Conservation (phyloP, 106 monocot species). For the Dioscorea alata region DNA sequence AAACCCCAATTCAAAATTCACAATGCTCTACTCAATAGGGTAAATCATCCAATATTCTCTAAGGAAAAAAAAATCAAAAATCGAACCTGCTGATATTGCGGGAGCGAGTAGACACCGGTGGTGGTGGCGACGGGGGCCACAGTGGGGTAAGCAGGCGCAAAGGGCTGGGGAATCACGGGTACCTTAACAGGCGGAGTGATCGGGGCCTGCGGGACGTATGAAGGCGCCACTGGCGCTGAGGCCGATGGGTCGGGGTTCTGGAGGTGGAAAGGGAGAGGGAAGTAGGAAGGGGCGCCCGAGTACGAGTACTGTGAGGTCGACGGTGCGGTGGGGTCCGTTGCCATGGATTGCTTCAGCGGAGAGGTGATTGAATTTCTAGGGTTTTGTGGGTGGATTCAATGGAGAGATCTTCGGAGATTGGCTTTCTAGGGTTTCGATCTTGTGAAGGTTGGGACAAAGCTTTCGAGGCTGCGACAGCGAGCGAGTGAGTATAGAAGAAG, state of each 20-base stretch:
- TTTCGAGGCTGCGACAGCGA: too few relatives aligned
- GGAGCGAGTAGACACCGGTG: constrained; percentile 31
- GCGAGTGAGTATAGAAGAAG: too few relatives aligned
- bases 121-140: constrained; percentile 6
- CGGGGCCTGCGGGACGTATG: constrained; percentile 7
- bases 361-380: neutral
- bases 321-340: constrained; percentile 20
- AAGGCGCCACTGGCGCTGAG: neutral
- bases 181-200: too few relatives aligned
- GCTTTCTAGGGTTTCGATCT: too few relatives aligned
- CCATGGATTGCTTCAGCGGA: constrained; percentile 10
- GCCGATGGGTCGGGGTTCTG: constrained; percentile 25
- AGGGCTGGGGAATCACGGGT: constrained; percentile 7
- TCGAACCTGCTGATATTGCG: constrained; percentile 62
- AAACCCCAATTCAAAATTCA: neutral
- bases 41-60: neutral
- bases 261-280: constrained; percentile 68
- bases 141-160: constrained; percentile 5
- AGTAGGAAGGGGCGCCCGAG: constrained; percentile 21
- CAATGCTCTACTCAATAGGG: neutral
- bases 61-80: neutral
- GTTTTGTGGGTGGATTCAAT: neutral
- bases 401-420: too few relatives aligned
- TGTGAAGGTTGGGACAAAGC: too few relatives aligned
- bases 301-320: constrained; percentile 20